Evolutionary conservation across 176 grass and related monocot species (phyloP).

Genomic region (Musa beccarii): DNA sequence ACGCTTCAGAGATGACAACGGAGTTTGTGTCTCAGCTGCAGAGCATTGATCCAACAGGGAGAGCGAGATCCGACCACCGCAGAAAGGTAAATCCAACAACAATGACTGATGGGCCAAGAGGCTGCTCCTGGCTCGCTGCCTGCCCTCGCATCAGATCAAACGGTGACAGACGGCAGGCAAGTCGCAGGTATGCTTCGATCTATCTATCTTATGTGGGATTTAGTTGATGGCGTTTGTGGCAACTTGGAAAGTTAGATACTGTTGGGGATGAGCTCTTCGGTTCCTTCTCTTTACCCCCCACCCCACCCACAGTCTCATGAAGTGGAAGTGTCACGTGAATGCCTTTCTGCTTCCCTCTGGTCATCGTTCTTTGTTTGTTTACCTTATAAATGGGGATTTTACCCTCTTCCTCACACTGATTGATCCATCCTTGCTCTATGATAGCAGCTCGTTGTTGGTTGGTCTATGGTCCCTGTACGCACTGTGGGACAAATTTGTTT

Average conservation of each 20-base stretch:
- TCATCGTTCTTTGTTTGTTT: not conserved
- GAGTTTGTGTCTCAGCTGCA: not conserved
- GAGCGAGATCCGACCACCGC: not conserved
- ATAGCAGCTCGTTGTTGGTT: not conserved
- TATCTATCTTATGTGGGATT: too few relatives aligned
- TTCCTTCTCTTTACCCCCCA: not conserved
- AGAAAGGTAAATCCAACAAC: too few relatives aligned
- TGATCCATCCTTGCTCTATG: not conserved
- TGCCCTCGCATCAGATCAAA: conserved; percentile 1
- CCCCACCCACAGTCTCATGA: not conserved
- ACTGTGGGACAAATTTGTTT: not conserved
- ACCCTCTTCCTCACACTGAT: not conserved
- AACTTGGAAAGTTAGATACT: not conserved
- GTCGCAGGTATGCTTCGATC: too few relatives aligned
- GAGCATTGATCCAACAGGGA: too few relatives aligned
- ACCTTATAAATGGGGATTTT: not conserved
- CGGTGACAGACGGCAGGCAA: not conserved
- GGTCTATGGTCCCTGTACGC: not conserved
- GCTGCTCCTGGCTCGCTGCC: not conserved
- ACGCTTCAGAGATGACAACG: not conserved
- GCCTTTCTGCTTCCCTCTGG: not conserved
- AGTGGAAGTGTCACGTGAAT: not conserved
- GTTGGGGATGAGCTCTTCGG: not conserved
- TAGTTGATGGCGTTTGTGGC: not conserved
- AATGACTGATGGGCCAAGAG: not conserved